A percentile compares a stretch with the other conserved stretches of the same genome.
Conservation (phyloP, 2,329 filamentous ascomycete genomes). For the Sporothrix pseudoabietina region DNA sequence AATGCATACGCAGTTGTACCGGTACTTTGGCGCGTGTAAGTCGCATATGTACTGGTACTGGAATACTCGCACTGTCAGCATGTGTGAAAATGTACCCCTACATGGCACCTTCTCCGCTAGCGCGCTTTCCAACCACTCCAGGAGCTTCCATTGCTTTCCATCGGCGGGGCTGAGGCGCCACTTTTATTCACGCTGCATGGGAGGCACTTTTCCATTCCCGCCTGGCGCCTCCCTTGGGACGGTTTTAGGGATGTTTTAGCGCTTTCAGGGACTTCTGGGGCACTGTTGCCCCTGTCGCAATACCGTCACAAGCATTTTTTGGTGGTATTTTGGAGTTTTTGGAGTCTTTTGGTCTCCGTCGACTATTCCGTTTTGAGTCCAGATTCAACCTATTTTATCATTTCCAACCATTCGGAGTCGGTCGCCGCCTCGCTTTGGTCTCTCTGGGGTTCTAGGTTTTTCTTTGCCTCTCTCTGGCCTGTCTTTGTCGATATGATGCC, state of each 20-base stretch:
- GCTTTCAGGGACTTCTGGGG: constrained; percentile 17
- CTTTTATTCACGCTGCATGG: constrained; percentile 25
- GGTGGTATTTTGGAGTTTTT: neutral
- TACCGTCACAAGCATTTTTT: neutral
- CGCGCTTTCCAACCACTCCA: constrained; percentile 32
- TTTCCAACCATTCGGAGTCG: constrained; percentile 1
- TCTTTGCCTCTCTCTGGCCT: constrained; percentile 10
- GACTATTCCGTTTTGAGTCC: neutral
- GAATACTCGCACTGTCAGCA: neutral
- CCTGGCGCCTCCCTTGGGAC: neutral
- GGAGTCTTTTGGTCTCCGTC: neutral
- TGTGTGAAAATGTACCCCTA: neutral
- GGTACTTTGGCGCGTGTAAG: constrained; percentile 20
- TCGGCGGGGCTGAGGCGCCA: constrained; percentile 35
- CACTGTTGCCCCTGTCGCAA: neutral
- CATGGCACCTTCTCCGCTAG: constrained; percentile 8
- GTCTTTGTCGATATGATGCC: too few relatives aligned
- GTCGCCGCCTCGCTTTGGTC: neutral
- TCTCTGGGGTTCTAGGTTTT: constrained; percentile 12
- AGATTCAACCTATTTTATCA: neutral
- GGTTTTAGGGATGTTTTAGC: neutral
- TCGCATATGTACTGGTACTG: neutral
- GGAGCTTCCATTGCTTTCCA: constrained; percentile 37
- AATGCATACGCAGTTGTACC: neutral
- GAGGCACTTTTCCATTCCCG: constrained; percentile 24